Percentiles rank a stretch among this genome's conserved stretches.
phyloP scores from a whole-genome alignment of 352 stramenopile species.

The Phytophthora pseudosyringae region DNA sequence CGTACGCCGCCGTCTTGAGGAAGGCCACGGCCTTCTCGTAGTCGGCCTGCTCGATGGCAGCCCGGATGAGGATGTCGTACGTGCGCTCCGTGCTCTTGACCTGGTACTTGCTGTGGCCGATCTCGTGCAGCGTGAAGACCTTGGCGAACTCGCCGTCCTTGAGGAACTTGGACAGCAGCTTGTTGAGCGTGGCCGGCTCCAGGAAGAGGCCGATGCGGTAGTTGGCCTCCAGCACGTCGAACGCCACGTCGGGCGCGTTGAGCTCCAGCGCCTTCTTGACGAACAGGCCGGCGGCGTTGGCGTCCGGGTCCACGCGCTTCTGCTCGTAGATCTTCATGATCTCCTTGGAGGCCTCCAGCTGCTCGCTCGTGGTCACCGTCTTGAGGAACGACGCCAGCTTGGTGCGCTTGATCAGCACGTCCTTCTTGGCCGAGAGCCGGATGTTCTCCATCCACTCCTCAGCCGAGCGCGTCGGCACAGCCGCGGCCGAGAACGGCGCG shows the following conservation, averaged over 20 bases:
- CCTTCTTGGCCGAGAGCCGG: conserved; percentile 67
- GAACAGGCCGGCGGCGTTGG: conserved; percentile 77
- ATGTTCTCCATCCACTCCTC: conserved; percentile 88
- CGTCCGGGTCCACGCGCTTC: conserved; percentile 83
- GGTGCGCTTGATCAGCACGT: conserved; percentile 83
- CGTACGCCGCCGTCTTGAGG: conserved; percentile 79
- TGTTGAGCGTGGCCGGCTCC: conserved; percentile 83
- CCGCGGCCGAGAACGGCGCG: conserved; percentile 40
- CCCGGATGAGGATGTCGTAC: conserved; percentile 86
- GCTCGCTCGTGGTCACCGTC: conserved; percentile 79
- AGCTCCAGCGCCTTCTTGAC: conserved; percentile 88
- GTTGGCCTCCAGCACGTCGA: conserved; percentile 83
- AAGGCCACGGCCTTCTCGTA: conserved; percentile 74
- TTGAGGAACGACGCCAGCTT: conserved; percentile 88
- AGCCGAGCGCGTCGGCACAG: conserved; percentile 56
- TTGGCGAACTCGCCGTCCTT: conserved; percentile 82
- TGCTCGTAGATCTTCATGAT: conserved; percentile 91
- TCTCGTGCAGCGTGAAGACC: conserved; percentile 80
- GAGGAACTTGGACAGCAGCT: conserved; percentile 84
- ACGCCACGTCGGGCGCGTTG: conserved; percentile 68
- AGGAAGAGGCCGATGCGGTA: conserved; percentile 87
- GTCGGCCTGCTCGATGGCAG: conserved; percentile 77
- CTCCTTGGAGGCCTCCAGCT: conserved; percentile 81
- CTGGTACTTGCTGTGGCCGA: conserved; percentile 79
- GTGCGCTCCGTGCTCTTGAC: conserved; percentile 87